Base-by-base conservation (phyloP, 1,284 basidiomycete genomes). In the Anthracocystis panici-leucophaei region DNA sequence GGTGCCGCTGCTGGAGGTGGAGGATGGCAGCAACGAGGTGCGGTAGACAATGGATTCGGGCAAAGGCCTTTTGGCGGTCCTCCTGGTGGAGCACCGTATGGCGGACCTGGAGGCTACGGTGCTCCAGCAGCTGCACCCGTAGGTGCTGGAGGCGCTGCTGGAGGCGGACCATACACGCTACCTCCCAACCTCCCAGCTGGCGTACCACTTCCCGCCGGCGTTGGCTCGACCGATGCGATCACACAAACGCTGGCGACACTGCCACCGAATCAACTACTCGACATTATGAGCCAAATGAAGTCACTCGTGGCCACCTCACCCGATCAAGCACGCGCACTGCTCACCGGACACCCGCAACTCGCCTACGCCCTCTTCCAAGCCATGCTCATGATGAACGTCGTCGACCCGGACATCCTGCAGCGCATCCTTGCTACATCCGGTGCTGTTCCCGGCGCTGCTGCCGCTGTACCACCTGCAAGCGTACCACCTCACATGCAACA, bases 241-340 rank as follows among this genome's bases (percentile, higher is more conserved):
- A 94, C 90, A 81, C 90, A 93, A 81, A 93, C 92, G 9, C 89
- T 99, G 41, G 95, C 93, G 29, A 90, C 88, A 12, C 92, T 97
- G 87, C 90, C 91, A 60, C 93, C 93, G 0, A 89, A 88, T 52
- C 93, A 97, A 84, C 88, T 97, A 72, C 91, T 96, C 85, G 96
- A 99, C 86, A 93, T 98, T n/a, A 88, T 99, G 79, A 92, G 92
- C 31, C 94, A 97, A 86, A 97, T 97, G 92, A 98, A 98, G 92
- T 91, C 92, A 2, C 94, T 97, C 81, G 91, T 97, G 29, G 91
- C 93, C 27, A 93, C 91, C 0, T 92, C 94, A 71, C 94, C 95
- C 3, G 95, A 97, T 45, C 92, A 95, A 86, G 95, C 96, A 35
- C 89, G 91, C 51, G 88, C 89, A 5, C 87, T 99, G 38, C 89